These are phyloP conservation scores for Pseudozyma tsukubaensis DNA, from an alignment of 1,284 basidiomycete genomes.

Conservation along the genomic window DNA sequence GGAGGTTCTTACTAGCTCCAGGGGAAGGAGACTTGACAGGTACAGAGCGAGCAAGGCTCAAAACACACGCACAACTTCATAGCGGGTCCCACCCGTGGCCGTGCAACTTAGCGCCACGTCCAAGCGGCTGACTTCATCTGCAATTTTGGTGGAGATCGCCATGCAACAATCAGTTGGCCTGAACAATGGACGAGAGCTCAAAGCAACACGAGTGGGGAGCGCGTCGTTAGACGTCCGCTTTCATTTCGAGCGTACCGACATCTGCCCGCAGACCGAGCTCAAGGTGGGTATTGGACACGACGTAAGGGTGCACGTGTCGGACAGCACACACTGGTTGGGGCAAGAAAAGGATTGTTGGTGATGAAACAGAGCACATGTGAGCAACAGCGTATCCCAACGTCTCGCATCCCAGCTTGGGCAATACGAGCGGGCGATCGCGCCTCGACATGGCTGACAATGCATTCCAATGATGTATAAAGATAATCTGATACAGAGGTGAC, in stretches of 20 bases:
- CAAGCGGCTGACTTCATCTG: background rate
- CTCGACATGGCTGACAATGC: background rate
- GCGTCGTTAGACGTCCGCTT: background rate
- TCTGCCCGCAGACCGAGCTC: background rate
- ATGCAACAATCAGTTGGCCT: background rate
- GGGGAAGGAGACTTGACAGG: too few relatives aligned
- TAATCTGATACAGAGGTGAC: slow-evolving; percentile 5
- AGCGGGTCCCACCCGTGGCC: too few relatives aligned
- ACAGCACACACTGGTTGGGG: too few relatives aligned
- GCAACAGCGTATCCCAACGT: slow-evolving; percentile 16
- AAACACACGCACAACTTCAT: too few relatives aligned
- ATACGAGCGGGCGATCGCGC: slow-evolving; percentile 21
- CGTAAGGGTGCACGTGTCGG: background rate
- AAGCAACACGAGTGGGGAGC: background rate
- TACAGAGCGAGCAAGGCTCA: too few relatives aligned
- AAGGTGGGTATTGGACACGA: background rate
- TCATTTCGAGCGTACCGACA: background rate
- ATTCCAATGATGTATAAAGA: background rate
- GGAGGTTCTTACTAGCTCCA: too few relatives aligned
- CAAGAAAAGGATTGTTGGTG: background rate
- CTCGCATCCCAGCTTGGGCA: background rate
- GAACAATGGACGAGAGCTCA: background rate
- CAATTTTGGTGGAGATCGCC: background rate
- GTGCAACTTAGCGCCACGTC: too few relatives aligned
- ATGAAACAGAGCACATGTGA: background rate